Base-by-base conservation (phyloP, 23 red algal genomes). In the Cyanidioschyzon merolae region DNA sequence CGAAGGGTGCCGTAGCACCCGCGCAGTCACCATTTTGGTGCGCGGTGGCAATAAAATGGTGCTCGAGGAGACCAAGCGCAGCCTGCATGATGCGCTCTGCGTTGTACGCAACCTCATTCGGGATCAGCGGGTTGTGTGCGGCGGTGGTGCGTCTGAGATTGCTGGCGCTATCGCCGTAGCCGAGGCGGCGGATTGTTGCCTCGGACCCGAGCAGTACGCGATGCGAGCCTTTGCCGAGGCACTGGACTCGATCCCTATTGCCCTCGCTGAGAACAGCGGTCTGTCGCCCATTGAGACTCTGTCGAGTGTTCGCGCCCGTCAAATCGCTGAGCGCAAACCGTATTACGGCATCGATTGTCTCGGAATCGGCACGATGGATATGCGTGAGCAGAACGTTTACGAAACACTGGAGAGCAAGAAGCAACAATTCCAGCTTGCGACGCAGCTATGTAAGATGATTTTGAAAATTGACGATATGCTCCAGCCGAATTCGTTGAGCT, bases 401-500 rank as follows among this genome's bases (percentile, higher is more conserved):
- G 94, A 98, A 75, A 80, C 94, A 16, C 75, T 98, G 40, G 38
- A 77, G 41, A 89, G 84, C 31, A 98, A 98, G 74, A 79, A 89
- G 75, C 88, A 98, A 74, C 94, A 98, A 68, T 54, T 98, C 1
- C 88, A 84, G 63, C 83, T 90, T 54, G 94, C 94, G 25, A 86
- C 94, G 38, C 94, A 98, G 68, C 78, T 98, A 82, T 80, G 81
- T 37, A 89, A 90, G 75, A 98, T 98, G 94, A 91, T 98, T 36
- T 77, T 98, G 36, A 98, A 98, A 79, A 98, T 98, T 41, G 94
- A 98, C 68, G 94, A 98, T 75, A 87, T 88, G 39, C 90, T 98
- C 41, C 57, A 34, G 36, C 81, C 81, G 16, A 71, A 71, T 35
- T 57, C 45, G 45, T 54, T 54, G 45, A 54, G 21, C 45, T 54